Evolutionary conservation across 1,139 yeast genomes (phyloP).

Genomic region (Lodderomyces oxycetoniae): DNA sequence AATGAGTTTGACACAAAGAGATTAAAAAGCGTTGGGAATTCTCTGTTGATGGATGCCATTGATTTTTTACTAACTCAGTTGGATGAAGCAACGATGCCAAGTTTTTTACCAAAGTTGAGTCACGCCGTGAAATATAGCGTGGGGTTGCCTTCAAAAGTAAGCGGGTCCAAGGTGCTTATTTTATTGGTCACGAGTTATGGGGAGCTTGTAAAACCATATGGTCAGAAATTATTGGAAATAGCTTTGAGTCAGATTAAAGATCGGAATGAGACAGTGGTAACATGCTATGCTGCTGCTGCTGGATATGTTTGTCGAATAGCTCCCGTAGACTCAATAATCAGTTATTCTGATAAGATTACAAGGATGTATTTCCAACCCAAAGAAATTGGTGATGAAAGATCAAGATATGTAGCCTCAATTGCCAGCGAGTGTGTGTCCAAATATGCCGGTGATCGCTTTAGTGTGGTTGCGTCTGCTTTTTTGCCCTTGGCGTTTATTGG

Average conservation of each 20-base stretch:
- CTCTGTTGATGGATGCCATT: conserved; percentile 88
- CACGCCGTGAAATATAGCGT: conserved; percentile 61
- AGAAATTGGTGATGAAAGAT: conserved; percentile 43
- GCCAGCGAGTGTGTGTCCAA: conserved; percentile 67
- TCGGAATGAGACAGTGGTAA: conserved; percentile 65
- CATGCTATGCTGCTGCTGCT: conserved; percentile 74
- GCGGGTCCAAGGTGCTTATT: conserved; percentile 75
- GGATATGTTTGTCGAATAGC: conserved; percentile 75
- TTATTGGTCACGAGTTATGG: conserved; percentile 56
- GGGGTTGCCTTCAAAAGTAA: conserved; percentile 89
- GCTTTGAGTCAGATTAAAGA: conserved; percentile 61
- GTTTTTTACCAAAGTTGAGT: conserved; percentile 46
- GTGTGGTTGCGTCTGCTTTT: conserved; percentile 56
- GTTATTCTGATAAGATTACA: conserved; percentile 49
- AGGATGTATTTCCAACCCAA: conserved; percentile 61
- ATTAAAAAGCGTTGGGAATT: conserved; percentile 64
- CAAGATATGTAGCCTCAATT: conserved; percentile 51
- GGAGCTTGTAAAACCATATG: conserved; percentile 52
- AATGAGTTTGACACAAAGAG: conserved; percentile 76
- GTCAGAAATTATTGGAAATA: conserved; percentile 56
- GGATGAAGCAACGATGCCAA: conserved; percentile 49
- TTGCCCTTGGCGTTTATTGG: conserved; percentile 80
- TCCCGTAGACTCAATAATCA: conserved; percentile 46
- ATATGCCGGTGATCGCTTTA: conserved; percentile 68
- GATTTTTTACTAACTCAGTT: conserved; percentile 62